Evolutionary conservation across 2,329 filamentous ascomycete genomes (phyloP).

Genomic region (Fusarium sambucinum): DNA sequence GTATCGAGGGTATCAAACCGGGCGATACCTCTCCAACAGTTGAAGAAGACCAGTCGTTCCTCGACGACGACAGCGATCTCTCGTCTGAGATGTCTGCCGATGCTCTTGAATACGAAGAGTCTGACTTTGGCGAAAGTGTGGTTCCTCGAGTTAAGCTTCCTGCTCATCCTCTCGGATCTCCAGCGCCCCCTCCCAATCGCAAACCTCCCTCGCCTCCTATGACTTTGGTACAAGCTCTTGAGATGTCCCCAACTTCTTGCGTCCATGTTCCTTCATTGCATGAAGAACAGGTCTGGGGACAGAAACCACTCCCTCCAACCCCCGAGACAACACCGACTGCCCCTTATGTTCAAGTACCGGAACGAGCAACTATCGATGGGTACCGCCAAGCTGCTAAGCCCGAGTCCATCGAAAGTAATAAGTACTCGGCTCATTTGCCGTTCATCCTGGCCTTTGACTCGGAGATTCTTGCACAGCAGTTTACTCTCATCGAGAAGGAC

Average conservation of each 20-base stretch:
- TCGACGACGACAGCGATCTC: constrained; percentile 68
- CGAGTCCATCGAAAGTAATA: constrained; percentile 50
- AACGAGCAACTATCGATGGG: constrained; percentile 52
- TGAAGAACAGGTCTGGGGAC: constrained; percentile 43
- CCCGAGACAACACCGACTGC: constrained; percentile 63
- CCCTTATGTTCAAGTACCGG: constrained; percentile 51
- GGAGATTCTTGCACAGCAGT: constrained; percentile 81
- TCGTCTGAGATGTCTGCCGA: constrained; percentile 73
- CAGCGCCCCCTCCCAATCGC: constrained; percentile 49
- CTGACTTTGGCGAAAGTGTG: constrained; percentile 47
- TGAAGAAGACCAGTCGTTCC: constrained; percentile 58
- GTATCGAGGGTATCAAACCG: constrained; percentile 59
- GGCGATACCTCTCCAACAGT: constrained; percentile 51
- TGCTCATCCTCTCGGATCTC: constrained; percentile 52
- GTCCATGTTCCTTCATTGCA: constrained; percentile 45
- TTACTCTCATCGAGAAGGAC: constrained; percentile 88
- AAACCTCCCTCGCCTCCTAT: constrained; percentile 49
- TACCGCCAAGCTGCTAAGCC: constrained; percentile 53
- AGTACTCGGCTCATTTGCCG: constrained; percentile 73
- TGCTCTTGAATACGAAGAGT: constrained; percentile 59
- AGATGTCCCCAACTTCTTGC: constrained; percentile 45
- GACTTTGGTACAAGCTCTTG: constrained; percentile 46
- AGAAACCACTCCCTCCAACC: constrained; percentile 53
- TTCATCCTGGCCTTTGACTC: constrained; percentile 87
- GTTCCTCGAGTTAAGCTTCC: constrained; percentile 48